Evolutionary conservation across 2,329 filamentous ascomycete species (phyloP).

Genomic region (Epichloe hybrida): DNA sequence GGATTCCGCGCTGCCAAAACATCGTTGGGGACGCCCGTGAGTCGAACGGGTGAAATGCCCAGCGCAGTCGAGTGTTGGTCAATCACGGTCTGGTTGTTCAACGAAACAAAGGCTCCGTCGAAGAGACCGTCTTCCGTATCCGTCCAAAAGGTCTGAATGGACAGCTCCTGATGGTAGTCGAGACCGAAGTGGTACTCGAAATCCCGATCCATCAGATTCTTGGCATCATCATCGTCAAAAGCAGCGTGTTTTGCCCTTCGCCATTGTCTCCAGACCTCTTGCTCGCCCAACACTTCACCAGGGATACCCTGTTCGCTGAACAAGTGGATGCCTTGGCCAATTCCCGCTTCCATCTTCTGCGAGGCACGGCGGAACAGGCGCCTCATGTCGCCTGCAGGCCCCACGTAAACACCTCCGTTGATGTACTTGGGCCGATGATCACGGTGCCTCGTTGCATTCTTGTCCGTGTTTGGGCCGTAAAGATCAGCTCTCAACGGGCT

Average conservation of each 20-base stretch:
- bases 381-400: conserved; percentile 10
- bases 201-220: conserved; percentile 5
- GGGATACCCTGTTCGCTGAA: conserved; percentile 12
- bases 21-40: conserved; percentile 11
- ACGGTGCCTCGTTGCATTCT: conserved; percentile 2
- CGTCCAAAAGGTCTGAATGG: conserved; percentile 9
- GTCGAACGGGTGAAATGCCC: conserved; percentile 8
- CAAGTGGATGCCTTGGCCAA: conserved; percentile 3
- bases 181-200: conserved; percentile 15
- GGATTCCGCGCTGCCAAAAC: conserved; percentile 6
- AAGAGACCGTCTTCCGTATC: conserved; percentile 8
- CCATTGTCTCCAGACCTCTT: conserved; percentile 21
- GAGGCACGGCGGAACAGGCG: conserved; percentile 8
- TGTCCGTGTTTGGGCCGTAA: conserved; percentile 12
- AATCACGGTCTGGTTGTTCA: conserved; percentile 10
- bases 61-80: conserved; percentile 7
- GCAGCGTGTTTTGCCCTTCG: conserved; percentile 1
- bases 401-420: conserved; percentile 11
- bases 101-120: conserved; percentile 11
- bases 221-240: background rate
- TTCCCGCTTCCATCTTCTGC: conserved; percentile 7
- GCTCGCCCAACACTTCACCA: conserved; percentile 13
- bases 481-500: conserved; percentile 10
- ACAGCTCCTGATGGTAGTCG: conserved; percentile 14
- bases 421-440: conserved; percentile 10